Percentiles rank a stretch among this genome's conserved stretches.
These are phyloP conservation scores for Tarenaya hassleriana DNA, from an alignment of 345 rosid species.

Conservation along the genomic window DNA sequence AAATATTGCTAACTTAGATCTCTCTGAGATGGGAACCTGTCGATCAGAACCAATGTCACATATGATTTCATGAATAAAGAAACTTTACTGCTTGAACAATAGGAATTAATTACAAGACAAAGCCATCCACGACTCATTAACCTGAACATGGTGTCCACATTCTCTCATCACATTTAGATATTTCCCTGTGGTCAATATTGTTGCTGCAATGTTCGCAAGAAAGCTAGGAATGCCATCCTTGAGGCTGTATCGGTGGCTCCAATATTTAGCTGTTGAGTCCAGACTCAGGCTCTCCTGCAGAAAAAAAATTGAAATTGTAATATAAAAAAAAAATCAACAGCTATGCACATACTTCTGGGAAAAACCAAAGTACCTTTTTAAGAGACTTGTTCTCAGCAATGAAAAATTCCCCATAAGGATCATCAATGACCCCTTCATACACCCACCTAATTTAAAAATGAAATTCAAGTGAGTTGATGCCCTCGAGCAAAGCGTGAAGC, in stretches of 20 bases:
- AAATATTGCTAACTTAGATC: slow-evolving; percentile 70
- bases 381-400: slow-evolving; percentile 86
- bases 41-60: slow-evolving; percentile 11
- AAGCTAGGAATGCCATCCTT: slow-evolving; percentile 93
- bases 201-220: slow-evolving; percentile 86
- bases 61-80: slow-evolving; percentile 8
- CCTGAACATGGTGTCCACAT: slow-evolving; percentile 97
- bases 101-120: slow-evolving; percentile 10
- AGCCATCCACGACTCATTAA: slow-evolving; percentile 17
- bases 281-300: slow-evolving; percentile 84
- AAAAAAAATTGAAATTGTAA: slow-evolving; percentile 22
- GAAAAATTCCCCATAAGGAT: slow-evolving; percentile 96
- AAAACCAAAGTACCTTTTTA: slow-evolving; percentile 54
- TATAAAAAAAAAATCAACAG: slow-evolving; percentile 6
- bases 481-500: slow-evolving; percentile 12
- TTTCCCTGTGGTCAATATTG: slow-evolving; percentile 91
- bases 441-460: slow-evolving; percentile 68
- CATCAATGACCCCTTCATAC: slow-evolving; percentile 95
- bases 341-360: slow-evolving; percentile 7
- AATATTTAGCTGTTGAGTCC: slow-evolving; percentile 78
- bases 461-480: slow-evolving; percentile 20
- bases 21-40: slow-evolving; percentile 80
- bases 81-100: too few relatives aligned
- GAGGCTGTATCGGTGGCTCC: slow-evolving; percentile 85
- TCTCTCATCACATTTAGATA: slow-evolving; percentile 97